Conservation (phyloP, 345 rosid species). For the Eucalyptus melliodora region DNA sequence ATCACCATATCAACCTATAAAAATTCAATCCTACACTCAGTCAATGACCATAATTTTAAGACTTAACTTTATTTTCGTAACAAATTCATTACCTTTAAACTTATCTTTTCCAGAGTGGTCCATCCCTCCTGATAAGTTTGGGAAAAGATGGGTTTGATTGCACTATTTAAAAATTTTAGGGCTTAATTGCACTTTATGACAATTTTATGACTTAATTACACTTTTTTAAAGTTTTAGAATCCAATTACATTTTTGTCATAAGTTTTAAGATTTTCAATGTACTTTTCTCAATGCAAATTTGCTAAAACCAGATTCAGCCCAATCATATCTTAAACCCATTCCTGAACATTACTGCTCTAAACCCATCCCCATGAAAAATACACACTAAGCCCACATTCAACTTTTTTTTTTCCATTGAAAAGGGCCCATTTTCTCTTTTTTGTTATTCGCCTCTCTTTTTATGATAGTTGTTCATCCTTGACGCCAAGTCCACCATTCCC, state of each 20-base stretch:
- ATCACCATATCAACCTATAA: not conserved
- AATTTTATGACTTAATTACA: too few species aligned
- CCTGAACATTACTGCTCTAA: not conserved
- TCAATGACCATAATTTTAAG: too few species aligned
- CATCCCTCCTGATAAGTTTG: fast-evolving
- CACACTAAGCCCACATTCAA: not conserved
- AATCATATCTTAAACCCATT: not conserved
- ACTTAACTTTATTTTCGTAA: too few species aligned
- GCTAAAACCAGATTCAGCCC: not conserved
- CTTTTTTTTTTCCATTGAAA: not conserved
- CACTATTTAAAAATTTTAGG: too few species aligned
- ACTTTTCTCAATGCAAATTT: too few species aligned
- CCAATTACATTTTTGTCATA: fast-evolving
- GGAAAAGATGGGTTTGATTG: too few species aligned
- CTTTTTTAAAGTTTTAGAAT: too few species aligned
- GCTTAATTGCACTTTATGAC: too few species aligned
- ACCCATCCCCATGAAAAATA: not conserved
- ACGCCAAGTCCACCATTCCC: too few species aligned
- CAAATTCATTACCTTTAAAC: too few species aligned
- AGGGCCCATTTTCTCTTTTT: not conserved
- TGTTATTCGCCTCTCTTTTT: not conserved
- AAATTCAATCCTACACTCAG: not conserved
- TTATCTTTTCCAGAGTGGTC: too few species aligned
- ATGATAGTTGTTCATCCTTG: not conserved
- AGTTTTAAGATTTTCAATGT: fast-evolving